Evolutionary conservation across 768 basidiomycete species (phyloP).

Genomic region (Tulasnella sp.): DNA sequence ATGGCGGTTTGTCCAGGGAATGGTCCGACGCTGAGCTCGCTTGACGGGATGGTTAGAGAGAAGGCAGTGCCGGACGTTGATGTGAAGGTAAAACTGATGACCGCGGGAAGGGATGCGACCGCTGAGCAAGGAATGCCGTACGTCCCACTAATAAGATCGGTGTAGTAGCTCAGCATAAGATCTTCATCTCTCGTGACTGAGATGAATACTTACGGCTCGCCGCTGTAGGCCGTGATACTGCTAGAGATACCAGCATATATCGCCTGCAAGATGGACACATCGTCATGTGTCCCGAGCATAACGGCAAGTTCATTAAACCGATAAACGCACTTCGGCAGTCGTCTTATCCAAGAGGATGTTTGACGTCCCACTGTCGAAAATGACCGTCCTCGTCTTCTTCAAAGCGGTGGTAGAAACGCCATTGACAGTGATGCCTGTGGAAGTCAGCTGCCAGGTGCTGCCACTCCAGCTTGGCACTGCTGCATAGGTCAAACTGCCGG

Average conservation of each 20-base stretch:
- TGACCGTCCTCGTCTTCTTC: constrained; percentile 33
- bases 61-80: constrained; percentile 38
- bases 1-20: constrained; percentile 38
- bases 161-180: too few relatives aligned
- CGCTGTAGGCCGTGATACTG: constrained; percentile 39
- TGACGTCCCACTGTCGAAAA: constrained; percentile 49
- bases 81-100: constrained; percentile 44
- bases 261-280: constrained; percentile 27
- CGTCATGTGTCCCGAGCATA: too few relatives aligned
- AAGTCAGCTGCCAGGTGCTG: constrained; percentile 36
- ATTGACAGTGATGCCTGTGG: constrained; percentile 40
- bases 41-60: constrained; percentile 47
- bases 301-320: too few relatives aligned
- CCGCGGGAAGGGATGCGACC: constrained; percentile 38
- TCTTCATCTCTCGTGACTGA: too few relatives aligned
- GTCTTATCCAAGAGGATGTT: constrained; percentile 41
- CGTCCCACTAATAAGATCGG: constrained; percentile 28
- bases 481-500: constrained; percentile 33
- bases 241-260: constrained; percentile 50
- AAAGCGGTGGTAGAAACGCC: constrained; percentile 38
- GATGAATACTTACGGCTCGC: constrained; percentile 32
- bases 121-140: constrained; percentile 43
- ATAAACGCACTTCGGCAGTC: constrained; percentile 34
- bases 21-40: constrained; percentile 46
- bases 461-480: constrained; percentile 30